A percentile compares a stretch with the other conserved stretches of the same genome.
Conservation (phyloP, 129 eudicot genomes). For the Mikania micrantha region DNA sequence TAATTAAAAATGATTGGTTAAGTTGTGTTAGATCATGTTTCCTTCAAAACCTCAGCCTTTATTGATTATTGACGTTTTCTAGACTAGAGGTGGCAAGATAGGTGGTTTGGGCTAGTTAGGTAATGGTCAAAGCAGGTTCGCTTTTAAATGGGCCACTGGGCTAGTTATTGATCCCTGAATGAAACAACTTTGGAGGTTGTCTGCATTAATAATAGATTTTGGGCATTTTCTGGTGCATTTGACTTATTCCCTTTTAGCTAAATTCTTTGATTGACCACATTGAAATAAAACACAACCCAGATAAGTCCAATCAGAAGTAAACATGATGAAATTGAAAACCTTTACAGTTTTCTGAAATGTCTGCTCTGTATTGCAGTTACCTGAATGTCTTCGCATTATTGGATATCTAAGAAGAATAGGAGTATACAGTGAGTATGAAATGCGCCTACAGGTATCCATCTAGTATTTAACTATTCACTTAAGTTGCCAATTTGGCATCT, state of each 20-base stretch:
- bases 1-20: not conserved
- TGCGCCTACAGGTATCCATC: conserved; percentile 81
- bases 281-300: not conserved
- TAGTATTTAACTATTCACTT: not conserved
- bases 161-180: no score
- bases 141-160: not conserved
- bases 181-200: not conserved
- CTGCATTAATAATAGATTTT: not conserved
- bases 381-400: conserved; percentile 97
- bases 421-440: conserved; percentile 80
- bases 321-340: not conserved
- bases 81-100: conserved; percentile 7
- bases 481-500: not conserved
- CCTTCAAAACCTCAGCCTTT: conserved; percentile 5
- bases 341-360: conserved; percentile 8
- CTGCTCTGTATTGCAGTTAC: conserved; percentile 64
- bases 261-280: not conserved
- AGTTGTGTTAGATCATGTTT: not conserved
- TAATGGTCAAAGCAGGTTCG: not conserved
- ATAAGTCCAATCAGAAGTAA: not conserved
- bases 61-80: conserved; percentile 4
- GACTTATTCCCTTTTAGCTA: not conserved
- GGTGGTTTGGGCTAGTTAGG: not conserved
- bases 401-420: conserved; percentile 96
- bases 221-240: not conserved